phyloP scores from a whole-genome alignment of 2,329 filamentous ascomycete species.

The Zymoseptoria ardabiliae region DNA sequence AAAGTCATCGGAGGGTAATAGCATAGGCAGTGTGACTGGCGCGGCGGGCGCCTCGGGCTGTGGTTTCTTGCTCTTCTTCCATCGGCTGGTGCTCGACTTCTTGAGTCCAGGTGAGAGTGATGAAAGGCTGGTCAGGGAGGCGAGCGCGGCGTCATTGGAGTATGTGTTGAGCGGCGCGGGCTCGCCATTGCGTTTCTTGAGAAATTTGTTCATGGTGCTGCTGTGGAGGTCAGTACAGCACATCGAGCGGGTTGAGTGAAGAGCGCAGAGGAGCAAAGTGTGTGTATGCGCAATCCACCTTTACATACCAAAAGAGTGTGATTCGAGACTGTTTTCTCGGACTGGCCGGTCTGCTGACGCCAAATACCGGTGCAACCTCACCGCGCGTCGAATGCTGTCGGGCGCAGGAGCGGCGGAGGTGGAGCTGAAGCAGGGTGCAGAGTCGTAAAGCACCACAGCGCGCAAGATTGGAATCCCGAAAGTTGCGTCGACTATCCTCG shows the following conservation, averaged over 20 bases:
- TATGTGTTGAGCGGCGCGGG: constrained; percentile 29
- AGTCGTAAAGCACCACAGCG: background rate
- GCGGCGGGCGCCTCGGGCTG: constrained; percentile 46
- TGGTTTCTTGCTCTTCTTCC: constrained; percentile 47
- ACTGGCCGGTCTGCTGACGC: constrained; percentile 4
- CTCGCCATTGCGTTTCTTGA: constrained; percentile 64
- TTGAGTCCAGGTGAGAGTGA: constrained; percentile 22
- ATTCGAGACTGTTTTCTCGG: constrained; percentile 6
- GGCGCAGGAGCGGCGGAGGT: background rate
- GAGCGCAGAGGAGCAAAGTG: background rate
- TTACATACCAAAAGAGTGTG: constrained; percentile 10
- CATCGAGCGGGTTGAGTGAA: background rate
- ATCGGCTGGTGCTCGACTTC: constrained; percentile 27
- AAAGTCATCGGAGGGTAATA: constrained; percentile 83
- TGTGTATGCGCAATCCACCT: background rate
- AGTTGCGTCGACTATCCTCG: background rate
- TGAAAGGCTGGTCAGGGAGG: constrained; percentile 7
- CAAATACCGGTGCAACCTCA: constrained; percentile 5
- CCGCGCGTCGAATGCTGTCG: background rate
- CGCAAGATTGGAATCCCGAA: background rate
- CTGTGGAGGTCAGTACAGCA: constrained; percentile 16
- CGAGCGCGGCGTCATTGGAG: constrained; percentile 15
- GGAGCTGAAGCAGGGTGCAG: background rate
- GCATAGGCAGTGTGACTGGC: constrained; percentile 65
- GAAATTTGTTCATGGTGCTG: constrained; percentile 64